Evolutionary conservation across 75 land plant species (phyloP).

Genomic region (Picea sitchensis): DNA sequence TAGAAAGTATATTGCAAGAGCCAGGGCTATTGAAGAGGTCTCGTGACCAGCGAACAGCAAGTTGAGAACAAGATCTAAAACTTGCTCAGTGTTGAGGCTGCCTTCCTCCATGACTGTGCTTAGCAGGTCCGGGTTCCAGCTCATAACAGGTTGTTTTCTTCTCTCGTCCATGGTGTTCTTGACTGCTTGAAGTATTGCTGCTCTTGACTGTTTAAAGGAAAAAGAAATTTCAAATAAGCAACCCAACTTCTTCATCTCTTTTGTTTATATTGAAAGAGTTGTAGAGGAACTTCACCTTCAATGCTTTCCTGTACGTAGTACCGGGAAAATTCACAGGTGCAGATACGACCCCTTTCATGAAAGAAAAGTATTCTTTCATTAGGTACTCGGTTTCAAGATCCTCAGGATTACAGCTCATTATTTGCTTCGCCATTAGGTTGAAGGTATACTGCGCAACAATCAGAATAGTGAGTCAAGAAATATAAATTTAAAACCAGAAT

Average conservation of each 20-base stretch:
- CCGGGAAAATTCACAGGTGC: conserved; percentile 45
- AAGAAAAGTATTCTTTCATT: conserved; percentile 29
- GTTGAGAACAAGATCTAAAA: conserved; percentile 36
- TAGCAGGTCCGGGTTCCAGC: conserved; percentile 34
- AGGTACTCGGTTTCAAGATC: conserved; percentile 27
- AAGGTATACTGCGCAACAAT: conserved; percentile 36
- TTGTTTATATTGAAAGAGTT: no score
- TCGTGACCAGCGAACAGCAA: conserved; percentile 48
- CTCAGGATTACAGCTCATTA: conserved; percentile 30
- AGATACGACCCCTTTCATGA: conserved; percentile 49
- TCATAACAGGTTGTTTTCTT: conserved; percentile 6
- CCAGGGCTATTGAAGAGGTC: conserved; percentile 40
- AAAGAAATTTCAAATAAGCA: not conserved
- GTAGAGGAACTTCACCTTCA: conserved; percentile 20
- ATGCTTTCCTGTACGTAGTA: conserved; percentile 40
- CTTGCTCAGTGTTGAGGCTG: conserved; percentile 9
- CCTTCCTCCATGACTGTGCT: conserved; percentile 35
- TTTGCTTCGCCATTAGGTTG: conserved; percentile 44
- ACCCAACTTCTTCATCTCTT: no score
- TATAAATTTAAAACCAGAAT: not conserved
- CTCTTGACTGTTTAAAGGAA: conserved; percentile 26
- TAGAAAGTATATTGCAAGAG: conserved; percentile 37
- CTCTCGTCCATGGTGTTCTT: conserved; percentile 27
- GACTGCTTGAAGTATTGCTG: conserved; percentile 20
- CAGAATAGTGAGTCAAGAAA: not conserved